Conservation (phyloP, 73 alveolate species). For the Symbiodinium natans region DNA sequence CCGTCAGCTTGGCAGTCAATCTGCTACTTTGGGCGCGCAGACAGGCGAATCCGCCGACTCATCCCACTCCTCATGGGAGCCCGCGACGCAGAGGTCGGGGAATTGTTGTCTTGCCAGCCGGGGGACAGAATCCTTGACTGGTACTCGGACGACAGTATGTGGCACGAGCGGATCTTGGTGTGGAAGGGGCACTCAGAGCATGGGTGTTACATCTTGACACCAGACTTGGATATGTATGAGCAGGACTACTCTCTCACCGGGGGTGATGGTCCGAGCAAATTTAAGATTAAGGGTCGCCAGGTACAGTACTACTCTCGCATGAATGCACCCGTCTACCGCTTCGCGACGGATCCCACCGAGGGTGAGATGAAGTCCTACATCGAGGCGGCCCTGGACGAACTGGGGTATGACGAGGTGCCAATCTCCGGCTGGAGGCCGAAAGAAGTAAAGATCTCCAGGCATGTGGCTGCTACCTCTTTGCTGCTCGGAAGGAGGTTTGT, state of each 20-base stretch:
- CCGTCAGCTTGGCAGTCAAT: too few species aligned
- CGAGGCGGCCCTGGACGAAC: not conserved
- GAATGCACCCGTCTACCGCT: not conserved
- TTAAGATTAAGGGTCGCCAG: not conserved
- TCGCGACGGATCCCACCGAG: not conserved
- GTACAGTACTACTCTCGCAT: not conserved
- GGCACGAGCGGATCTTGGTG: not conserved
- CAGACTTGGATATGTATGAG: conserved; percentile 3
- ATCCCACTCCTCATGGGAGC: too few species aligned
- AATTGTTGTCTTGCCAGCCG: too few species aligned
- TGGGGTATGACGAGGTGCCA: not conserved
- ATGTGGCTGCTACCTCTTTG: not conserved
- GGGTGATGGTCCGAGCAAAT: not conserved
- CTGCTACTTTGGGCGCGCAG: too few species aligned
- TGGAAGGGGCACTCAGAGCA: not conserved
- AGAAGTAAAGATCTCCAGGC: not conserved
- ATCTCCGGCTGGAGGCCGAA: not conserved
- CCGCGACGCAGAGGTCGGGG: too few species aligned
- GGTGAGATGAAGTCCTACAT: not conserved
- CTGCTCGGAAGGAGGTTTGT: not conserved
- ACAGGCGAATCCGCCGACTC: too few species aligned
- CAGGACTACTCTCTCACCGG: not conserved
- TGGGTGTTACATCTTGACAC: not conserved
- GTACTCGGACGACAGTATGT: not conserved
- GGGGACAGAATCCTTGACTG: not conserved